Percentiles rank a stretch among this genome's conserved stretches.
phyloP scores from a whole-genome alignment of 345 rosid genomes.

The Eucalyptus erythrocorys region DNA sequence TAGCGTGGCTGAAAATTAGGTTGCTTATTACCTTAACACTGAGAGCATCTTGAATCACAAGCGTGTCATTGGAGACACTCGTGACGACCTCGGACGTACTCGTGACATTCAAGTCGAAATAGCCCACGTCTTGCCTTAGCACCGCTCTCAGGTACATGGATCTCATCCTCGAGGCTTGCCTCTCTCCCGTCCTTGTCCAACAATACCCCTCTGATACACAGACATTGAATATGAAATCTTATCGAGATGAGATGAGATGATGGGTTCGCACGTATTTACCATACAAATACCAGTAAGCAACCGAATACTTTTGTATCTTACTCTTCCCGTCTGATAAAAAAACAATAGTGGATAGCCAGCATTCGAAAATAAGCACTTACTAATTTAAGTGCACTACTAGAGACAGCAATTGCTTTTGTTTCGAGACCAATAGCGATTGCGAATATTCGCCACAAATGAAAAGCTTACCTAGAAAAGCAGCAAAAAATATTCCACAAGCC shows the following conservation, averaged over 20 bases:
- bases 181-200: constrained; percentile 8
- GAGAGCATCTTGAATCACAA: neutral
- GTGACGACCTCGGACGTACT: constrained; percentile 1
- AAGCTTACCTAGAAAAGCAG: constrained; percentile 61
- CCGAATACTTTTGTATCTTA: too few species aligned
- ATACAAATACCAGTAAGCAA: too few species aligned
- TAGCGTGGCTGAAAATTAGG: neutral
- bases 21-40: neutral
- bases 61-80: neutral
- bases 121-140: constrained; percentile 1
- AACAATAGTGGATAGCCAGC: too few species aligned
- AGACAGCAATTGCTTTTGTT: neutral
- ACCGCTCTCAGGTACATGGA: neutral
- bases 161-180: constrained; percentile 8
- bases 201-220: neutral
- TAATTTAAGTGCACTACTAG: neutral
- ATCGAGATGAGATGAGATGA: neutral
- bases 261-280: neutral
- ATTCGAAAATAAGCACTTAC: neutral
- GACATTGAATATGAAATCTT: neutral
- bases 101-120: neutral
- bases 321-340: too few species aligned
- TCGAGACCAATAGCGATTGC: neutral
- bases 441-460: neutral
- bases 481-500: constrained; percentile 61